Evolutionary conservation across 2,329 filamentous ascomycete genomes (phyloP).

Genomic region (Neopestalotiopsis sp.): DNA sequence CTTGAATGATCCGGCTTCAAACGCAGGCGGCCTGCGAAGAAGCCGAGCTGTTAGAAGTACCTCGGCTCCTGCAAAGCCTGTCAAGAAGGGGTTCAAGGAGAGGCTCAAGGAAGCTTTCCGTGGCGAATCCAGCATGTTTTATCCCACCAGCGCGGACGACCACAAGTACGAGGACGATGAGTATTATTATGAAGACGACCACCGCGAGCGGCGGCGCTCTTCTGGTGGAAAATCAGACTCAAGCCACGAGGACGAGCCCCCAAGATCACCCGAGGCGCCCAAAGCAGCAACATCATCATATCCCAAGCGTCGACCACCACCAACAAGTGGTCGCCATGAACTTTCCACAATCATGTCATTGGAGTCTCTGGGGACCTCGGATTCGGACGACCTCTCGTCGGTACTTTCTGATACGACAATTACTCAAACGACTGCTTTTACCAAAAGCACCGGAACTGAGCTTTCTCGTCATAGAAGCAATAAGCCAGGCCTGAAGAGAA

Average conservation of each 20-base stretch:
- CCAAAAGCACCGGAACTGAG: constrained; percentile 48
- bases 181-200: constrained; percentile 30
- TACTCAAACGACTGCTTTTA: constrained; percentile 58
- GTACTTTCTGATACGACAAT: constrained; percentile 56
- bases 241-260: constrained; percentile 39
- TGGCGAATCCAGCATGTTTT: constrained; percentile 61
- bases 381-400: constrained; percentile 60
- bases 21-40: constrained; percentile 53
- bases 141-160: constrained; percentile 53
- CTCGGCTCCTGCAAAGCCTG: constrained; percentile 54
- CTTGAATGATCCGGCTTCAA: constrained; percentile 39
- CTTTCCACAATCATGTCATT: constrained; percentile 64
- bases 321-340: constrained; percentile 60
- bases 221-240: constrained; percentile 39
- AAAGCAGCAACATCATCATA: constrained; percentile 24
- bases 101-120: constrained; percentile 66
- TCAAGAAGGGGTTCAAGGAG: constrained; percentile 61
- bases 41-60: constrained; percentile 59
- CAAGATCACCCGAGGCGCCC: constrained; percentile 35
- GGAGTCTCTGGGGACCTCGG: constrained; percentile 49
- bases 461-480: constrained; percentile 53
- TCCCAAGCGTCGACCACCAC: constrained; percentile 49
- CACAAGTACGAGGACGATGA: constrained; percentile 34
- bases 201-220: constrained; percentile 36
- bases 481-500: constrained; percentile 68